These are phyloP conservation scores for Arabis hirsuta DNA, from an alignment of 345 rosid species.

Conservation along the genomic window DNA sequence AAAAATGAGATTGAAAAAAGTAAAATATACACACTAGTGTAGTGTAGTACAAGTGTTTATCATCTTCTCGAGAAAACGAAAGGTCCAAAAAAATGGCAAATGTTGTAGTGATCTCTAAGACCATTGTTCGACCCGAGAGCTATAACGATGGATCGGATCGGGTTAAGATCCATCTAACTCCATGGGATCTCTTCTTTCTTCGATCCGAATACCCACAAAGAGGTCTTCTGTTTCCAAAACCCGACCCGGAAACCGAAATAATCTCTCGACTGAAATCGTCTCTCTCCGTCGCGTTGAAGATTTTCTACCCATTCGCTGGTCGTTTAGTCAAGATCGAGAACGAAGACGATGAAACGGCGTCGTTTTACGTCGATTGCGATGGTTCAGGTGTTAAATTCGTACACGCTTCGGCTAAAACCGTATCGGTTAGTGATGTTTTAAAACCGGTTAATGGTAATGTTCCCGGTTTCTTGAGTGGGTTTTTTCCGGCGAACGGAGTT, in stretches of 20 bases:
- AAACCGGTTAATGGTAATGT: conserved; percentile 16
- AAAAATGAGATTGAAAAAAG: too few relatives aligned
- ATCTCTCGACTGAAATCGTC: conserved; percentile 38
- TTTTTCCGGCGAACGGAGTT: conserved; percentile 43
- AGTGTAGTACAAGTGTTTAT: background rate
- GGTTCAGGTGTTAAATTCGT: conserved; percentile 46
- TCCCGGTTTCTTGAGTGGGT: conserved; percentile 26
- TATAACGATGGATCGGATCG: conserved; percentile 18
- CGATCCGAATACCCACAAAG: conserved; percentile 38
- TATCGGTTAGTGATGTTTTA: conserved; percentile 41
- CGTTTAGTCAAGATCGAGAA: conserved; percentile 35
- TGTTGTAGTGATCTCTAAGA: conserved; percentile 27
- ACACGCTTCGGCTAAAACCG: conserved; percentile 42
- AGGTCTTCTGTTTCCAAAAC: conserved; percentile 41
- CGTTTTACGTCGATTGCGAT: conserved; percentile 44
- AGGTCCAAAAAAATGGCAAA: conserved; percentile 19
- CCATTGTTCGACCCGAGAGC: conserved; percentile 32
- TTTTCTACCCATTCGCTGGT: conserved; percentile 47
- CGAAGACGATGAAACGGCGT: conserved; percentile 32
- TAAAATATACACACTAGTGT: too few relatives aligned
- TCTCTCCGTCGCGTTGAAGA: conserved; percentile 39
- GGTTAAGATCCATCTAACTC: conserved; percentile 39
- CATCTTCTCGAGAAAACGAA: background rate
- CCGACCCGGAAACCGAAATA: conserved; percentile 20
- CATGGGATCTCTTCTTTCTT: conserved; percentile 40